phyloP scores from a whole-genome alignment of 2,329 filamentous ascomycete genomes.

The Cryphonectria japonica region DNA sequence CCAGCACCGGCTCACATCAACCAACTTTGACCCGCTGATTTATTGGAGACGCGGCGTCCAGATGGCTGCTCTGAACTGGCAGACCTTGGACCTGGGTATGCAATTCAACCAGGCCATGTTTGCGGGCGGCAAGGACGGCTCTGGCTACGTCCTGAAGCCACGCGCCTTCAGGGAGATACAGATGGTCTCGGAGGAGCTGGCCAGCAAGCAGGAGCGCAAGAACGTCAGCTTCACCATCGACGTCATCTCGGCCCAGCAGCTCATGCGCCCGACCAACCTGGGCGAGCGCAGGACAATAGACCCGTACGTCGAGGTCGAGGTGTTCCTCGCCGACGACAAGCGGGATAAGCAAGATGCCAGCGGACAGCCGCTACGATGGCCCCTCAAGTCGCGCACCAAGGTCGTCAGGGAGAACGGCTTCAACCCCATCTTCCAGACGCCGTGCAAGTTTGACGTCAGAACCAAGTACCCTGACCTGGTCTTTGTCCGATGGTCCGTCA shows the following conservation, averaged over 20 bases:
- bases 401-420: conserved; percentile 89
- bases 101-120: conserved; percentile 99
- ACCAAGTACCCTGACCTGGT: conserved; percentile 95
- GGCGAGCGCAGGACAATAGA: conserved; percentile 69
- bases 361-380: conserved; percentile 52
- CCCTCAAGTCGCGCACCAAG: conserved; percentile 77
- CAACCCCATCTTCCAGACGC: conserved; percentile 84
- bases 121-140: conserved; percentile 80
- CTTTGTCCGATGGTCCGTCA: conserved; percentile 91
- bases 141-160: conserved; percentile 93
- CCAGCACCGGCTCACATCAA: conserved; percentile 78
- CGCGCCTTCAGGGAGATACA: conserved; percentile 77
- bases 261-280: conserved; percentile 75
- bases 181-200: conserved; percentile 53
- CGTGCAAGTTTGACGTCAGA: conserved; percentile 78
- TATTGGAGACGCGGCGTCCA: conserved; percentile 97
- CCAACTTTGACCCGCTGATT: conserved; percentile 91
- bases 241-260: conserved; percentile 90
- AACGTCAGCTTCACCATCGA: conserved; percentile 84
- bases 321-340: conserved; percentile 93
- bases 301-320: conserved; percentile 92
- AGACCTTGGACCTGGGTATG: conserved; percentile 94
- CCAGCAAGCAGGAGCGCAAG: conserved; percentile 75
- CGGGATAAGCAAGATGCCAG: conserved; percentile 76
- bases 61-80: conserved; percentile 98